Conservation (phyloP, 2,329 filamentous ascomycete genomes). For the Venturiaceae sp. region DNA sequence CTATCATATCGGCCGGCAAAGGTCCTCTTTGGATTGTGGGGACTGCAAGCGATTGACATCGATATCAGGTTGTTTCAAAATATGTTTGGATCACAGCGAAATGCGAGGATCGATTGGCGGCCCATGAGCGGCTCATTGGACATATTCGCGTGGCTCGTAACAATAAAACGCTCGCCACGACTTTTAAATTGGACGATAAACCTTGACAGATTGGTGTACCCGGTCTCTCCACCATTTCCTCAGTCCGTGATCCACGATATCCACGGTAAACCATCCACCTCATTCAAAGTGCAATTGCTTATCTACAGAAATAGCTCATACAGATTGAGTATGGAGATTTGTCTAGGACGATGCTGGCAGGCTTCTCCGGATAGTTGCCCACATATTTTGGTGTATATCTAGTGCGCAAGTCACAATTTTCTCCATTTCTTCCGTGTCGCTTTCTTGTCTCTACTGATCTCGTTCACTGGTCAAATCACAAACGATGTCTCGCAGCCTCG, state of each 20-base stretch:
- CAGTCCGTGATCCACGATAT: background rate
- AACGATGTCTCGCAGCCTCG: background rate
- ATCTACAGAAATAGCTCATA: background rate
- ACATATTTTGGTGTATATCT: background rate
- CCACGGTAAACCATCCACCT: background rate
- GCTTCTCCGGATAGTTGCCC: background rate
- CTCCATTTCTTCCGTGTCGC: too few species aligned
- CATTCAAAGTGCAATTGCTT: background rate
- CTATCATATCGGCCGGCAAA: too few species aligned
- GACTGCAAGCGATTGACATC: background rate
- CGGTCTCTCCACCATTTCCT: background rate
- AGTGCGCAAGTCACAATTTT: too few species aligned
- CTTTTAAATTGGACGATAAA: background rate
- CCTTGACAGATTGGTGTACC: background rate
- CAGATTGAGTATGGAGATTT: background rate
- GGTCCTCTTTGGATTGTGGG: too few species aligned
- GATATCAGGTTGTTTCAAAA: background rate
- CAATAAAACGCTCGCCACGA: background rate
- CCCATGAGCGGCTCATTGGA: too few species aligned
- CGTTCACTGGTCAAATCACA: too few species aligned
- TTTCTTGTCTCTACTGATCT: too few species aligned
- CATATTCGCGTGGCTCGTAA: too few species aligned
- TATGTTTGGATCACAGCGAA: background rate
- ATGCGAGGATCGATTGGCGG: too few species aligned
- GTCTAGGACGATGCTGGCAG: background rate